Conservation (phyloP, 768 basidiomycete genomes). For the Pleurotus tuoliensis region DNA sequence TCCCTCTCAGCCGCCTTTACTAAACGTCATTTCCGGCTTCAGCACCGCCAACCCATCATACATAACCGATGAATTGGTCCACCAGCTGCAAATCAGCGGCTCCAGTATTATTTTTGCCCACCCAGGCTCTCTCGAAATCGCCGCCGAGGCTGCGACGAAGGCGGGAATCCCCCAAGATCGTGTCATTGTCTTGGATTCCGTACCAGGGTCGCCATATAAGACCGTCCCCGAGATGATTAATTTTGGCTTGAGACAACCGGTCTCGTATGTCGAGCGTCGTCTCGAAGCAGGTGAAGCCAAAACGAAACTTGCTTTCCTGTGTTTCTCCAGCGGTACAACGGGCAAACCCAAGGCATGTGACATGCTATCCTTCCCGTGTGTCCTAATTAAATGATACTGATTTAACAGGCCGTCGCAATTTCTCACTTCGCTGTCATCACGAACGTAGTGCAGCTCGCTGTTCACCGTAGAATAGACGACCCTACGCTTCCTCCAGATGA, state of each 20-base stretch:
- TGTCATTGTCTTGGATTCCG: slow-evolving; percentile 16
- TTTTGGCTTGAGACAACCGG: slow-evolving; percentile 18
- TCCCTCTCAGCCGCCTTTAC: background rate
- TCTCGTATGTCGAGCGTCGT: slow-evolving; percentile 31
- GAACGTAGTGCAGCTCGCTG: slow-evolving; percentile 37
- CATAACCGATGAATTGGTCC: slow-evolving; percentile 32
- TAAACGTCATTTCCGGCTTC: slow-evolving; percentile 14
- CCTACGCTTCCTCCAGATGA: slow-evolving; percentile 22
- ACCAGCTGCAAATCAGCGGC: slow-evolving; percentile 29
- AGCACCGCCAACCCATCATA: slow-evolving; percentile 39
- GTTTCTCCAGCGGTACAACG: slow-evolving; percentile 52
- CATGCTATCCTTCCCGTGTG: background rate
- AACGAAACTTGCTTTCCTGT: slow-evolving; percentile 44
- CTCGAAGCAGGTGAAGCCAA: slow-evolving; percentile 40
- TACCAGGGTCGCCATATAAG: background rate
- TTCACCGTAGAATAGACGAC: slow-evolving; percentile 26
- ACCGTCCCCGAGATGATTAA: slow-evolving; percentile 30
- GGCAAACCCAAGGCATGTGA: slow-evolving; percentile 38
- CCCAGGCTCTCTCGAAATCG: slow-evolving; percentile 22
- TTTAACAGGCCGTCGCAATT: slow-evolving; percentile 42
- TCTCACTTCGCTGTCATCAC: slow-evolving; percentile 43
- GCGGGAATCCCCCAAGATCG: slow-evolving; percentile 23
- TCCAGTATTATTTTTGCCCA: slow-evolving; percentile 29
- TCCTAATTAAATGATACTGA: background rate
- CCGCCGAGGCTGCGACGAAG: slow-evolving; percentile 21